Evolutionary conservation across 2,329 filamentous ascomycete species (phyloP).

Genomic region (Scleromitrula shiraiana): DNA sequence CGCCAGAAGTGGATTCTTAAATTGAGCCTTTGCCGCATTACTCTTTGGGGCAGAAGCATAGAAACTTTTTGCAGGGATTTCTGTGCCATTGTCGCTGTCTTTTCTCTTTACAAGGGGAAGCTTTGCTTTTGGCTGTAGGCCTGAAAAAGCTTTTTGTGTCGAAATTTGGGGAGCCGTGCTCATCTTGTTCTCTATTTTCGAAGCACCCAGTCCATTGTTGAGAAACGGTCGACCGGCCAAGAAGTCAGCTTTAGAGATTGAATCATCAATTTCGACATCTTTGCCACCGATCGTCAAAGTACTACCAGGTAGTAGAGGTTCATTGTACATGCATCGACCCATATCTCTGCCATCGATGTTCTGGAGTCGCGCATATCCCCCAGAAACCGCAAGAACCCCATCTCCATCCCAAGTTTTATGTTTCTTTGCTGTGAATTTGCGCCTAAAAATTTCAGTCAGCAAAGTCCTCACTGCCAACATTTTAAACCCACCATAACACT

Average conservation of each 20-base stretch:
- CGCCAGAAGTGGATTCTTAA: conserved; percentile 54
- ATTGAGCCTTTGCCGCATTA: conserved; percentile 37
- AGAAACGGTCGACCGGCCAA: conserved; percentile 41
- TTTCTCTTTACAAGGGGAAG: conserved; percentile 21
- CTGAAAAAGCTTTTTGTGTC: not conserved
- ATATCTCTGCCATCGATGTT: conserved; percentile 57
- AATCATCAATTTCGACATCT: conserved; percentile 58
- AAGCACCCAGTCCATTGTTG: conserved; percentile 17
- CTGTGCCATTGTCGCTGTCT: conserved; percentile 19
- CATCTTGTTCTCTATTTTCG: conserved; percentile 10
- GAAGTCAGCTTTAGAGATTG: conserved; percentile 53
- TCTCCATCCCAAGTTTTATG: conserved; percentile 74
- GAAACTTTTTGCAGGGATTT: conserved; percentile 34
- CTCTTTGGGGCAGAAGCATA: conserved; percentile 32
- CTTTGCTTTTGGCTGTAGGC: conserved; percentile 8
- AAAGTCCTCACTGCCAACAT: not conserved
- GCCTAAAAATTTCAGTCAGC: conserved; percentile 35
- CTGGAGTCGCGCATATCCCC: conserved; percentile 51
- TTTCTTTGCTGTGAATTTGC: conserved; percentile 63
- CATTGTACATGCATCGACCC: conserved; percentile 47
- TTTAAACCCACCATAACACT: conserved; percentile 25
- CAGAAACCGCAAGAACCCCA: conserved; percentile 50
- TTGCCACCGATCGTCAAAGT: conserved; percentile 56
- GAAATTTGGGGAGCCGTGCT: conserved; percentile 11
- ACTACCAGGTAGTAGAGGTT: conserved; percentile 51